Evolutionary conservation across 139 green algal genomes (phyloP), one percentile per base, ranked within the genome.

Genomic region (Tetradesmus lagerheimii): DNA sequence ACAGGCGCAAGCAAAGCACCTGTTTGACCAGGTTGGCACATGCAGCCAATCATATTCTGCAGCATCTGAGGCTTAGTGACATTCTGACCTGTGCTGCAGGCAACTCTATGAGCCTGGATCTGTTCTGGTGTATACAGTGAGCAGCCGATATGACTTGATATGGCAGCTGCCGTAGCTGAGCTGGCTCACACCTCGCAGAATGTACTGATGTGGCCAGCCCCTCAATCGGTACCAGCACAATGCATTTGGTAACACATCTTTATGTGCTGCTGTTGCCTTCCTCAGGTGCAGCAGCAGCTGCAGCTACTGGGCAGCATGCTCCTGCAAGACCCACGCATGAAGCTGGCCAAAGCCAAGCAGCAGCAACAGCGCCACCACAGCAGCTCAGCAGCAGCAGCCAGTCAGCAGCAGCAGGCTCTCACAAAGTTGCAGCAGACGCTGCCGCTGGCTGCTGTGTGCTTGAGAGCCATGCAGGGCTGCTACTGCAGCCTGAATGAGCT

Each of bases 231-330:
- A 62, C 20, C 11, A 14, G 15, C 31, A 37, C 77, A 62, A n/a
- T n/a, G n/a, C n/a, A n/a, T n/a, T n/a, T n/a, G n/a, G n/a, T n/a
- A n/a, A n/a, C n/a, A n/a, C n/a, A n/a, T n/a, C n/a, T n/a, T 9
- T 18, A n/a, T 71, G 57, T 67, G 79, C 14, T 45, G 9, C 27
- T 4, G 4, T 35, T 86, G 47, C 45, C n/a, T 84, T 37, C 37
- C 11, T 29, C 57, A 87, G 82, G 82, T 87, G 34, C 82, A 87
- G 38, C 82, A 87, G 34, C 82, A 87, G 82, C 53, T 87, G 53
- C 82, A 53, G 18, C 35, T 29, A 57, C 34, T 87, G 27, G 82
- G 82, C 53, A 20, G 20, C 35, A 53, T 78, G 57, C 27, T 87
- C 6, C 57, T 87, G 23, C 18, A 23, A 2, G 82, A 87, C 20